Evolutionary conservation across 441 rosid species (phyloP), one percentile per base, ranked within the genome.

Genomic region (Jatropha podagrica): DNA sequence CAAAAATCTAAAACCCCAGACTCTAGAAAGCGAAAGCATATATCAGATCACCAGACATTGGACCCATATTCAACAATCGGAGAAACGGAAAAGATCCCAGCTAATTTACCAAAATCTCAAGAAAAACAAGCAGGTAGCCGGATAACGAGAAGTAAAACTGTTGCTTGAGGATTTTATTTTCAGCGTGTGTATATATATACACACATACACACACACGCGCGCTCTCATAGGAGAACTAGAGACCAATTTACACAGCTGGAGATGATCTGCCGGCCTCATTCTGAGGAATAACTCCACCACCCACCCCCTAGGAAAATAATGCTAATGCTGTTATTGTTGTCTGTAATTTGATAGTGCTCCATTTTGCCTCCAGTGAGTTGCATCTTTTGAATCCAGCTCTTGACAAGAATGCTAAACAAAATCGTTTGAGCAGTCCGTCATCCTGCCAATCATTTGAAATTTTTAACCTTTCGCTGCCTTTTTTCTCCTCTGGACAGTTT

Each of bases 11-110:
- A 74, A 59, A 69, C 72, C 32, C 63, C 2, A 13, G 66, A 64
- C 62, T 38, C 80, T 59, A 79, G 79, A 68, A 80, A 80, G 64
- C 69, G 81, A 75, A 80, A 83, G 71, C 56, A 71, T 40, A 38
- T 46, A 59, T 60, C 37, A 27, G 78, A 46, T 51, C 20, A 63
- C 65, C 73, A 38, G 61, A 44, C 61, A 68, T 58, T 68, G 51
- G 68, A 38, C 37, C 38, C 20, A 52, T 62, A 72, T 15, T 52
- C 74, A 32, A 51, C n/a, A 56, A 54, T 56, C 15, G 48, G 73
- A 32, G 54, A 9, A 52, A 69, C 41, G 2, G 70, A 72, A 48
- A 54, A 40, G 38, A 56, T 52, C 37, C 17, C 51, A 10, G 58
- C 38, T 42, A 54, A 20, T 76, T 65, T 51, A 58, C 41, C 72